These are phyloP conservation scores for Fragaria ananassa DNA, from an alignment of 306 rosid species.

Conservation along the genomic window DNA sequence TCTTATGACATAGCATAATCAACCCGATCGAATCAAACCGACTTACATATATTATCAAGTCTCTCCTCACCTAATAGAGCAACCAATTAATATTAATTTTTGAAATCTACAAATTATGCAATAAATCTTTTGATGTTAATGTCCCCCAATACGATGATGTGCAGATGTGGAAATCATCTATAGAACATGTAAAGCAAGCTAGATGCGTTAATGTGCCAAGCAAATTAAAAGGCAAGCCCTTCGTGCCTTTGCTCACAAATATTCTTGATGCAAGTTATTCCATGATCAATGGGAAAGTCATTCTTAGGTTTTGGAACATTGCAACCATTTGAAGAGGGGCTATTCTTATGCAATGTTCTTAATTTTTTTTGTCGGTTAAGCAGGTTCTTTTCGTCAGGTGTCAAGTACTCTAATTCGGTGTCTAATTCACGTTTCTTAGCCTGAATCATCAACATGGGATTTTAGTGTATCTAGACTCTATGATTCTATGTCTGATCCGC, in stretches of 20 bases:
- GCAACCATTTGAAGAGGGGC: background rate
- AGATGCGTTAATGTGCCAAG: background rate
- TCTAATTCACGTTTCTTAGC: background rate
- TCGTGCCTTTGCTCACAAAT: background rate
- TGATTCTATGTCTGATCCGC: too few relatives aligned
- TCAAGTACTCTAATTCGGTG: background rate
- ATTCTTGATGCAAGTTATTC: background rate
- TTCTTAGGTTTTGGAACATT: background rate
- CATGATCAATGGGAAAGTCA: background rate
- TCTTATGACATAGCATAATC: background rate
- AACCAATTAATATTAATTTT: background rate
- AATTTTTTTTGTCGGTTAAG: fast-evolving
- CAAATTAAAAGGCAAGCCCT: background rate
- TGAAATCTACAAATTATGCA: background rate
- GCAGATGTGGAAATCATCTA: background rate
- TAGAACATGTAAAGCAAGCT: background rate
- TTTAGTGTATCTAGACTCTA: too few relatives aligned
- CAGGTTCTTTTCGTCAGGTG: background rate
- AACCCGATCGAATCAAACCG: background rate
- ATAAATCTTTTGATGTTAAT: background rate
- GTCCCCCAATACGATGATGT: background rate
- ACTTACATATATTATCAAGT: background rate
- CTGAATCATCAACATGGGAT: background rate
- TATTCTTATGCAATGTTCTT: background rate
- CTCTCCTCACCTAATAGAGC: background rate